Conservation (phyloP, 75 land plant species). For the Cunninghamia lanceolata region DNA sequence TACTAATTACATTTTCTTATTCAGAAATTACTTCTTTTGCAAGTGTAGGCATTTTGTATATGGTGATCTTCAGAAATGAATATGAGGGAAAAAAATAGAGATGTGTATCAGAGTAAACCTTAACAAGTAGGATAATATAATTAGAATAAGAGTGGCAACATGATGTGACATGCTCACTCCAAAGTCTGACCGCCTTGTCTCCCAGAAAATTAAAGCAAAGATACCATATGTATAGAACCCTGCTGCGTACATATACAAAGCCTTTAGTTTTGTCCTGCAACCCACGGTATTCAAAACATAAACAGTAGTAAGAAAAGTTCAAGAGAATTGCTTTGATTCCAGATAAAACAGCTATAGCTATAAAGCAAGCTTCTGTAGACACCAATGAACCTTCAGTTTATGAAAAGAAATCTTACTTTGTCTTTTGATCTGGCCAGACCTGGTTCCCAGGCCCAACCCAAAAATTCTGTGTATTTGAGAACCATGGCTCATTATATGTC, state of each 20-base stretch:
- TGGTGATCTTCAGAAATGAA: neutral
- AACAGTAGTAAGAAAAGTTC: neutral
- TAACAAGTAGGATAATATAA: conserved; percentile 70
- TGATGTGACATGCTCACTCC: conserved; percentile 96
- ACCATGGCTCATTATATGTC: conserved; percentile 88
- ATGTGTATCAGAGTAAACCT: conserved; percentile 36
- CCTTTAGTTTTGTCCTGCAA: conserved; percentile 78
- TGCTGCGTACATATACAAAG: conserved; percentile 80
- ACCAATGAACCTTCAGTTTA: neutral
- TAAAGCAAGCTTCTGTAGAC: neutral
- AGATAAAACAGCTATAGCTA: too few species aligned
- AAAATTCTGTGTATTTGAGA: conserved; percentile 68
- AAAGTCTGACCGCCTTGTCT: conserved; percentile 89
- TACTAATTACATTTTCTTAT: neutral
- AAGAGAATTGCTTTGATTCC: neutral
- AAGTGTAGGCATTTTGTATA: neutral
- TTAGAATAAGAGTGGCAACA: conserved; percentile 73
- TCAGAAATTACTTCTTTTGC: neutral
- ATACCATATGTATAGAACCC: conserved; percentile 95
- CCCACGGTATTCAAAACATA: neutral
- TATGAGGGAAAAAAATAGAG: neutral
- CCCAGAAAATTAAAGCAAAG: conserved; percentile 96
- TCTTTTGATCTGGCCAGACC: conserved; percentile 88
- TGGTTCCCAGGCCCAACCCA: conserved; percentile 95
- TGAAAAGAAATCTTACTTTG: conserved; percentile 55